Evolutionary conservation across 208 protist species (phyloP).

Genomic region (Trypanosoma lewisi): DNA sequence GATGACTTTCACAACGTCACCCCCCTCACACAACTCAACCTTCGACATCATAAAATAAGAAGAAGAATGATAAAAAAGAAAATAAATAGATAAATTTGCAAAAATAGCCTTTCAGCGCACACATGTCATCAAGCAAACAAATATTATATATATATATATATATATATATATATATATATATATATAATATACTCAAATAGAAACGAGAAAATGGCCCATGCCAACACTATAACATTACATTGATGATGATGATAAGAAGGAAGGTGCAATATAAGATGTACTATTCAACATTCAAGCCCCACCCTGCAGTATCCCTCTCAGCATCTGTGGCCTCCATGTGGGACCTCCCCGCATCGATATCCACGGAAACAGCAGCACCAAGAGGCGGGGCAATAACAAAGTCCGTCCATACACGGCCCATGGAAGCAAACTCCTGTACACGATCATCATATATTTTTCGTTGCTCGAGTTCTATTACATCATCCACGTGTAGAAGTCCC

Average conservation of each 20-base stretch:
- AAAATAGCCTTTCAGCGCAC: not conserved
- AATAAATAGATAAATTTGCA: not conserved
- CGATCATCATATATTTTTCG: conserved; percentile 66
- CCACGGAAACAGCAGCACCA: conserved; percentile 7
- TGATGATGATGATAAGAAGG: conserved; percentile 2
- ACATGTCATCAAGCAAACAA: not conserved
- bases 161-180: not conserved
- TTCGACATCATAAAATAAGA: not conserved
- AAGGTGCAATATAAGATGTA: not conserved
- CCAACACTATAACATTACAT: not conserved
- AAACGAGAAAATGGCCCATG: conserved; percentile 4
- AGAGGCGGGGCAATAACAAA: conserved; percentile 33
- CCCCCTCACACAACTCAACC: too few relatives aligned
- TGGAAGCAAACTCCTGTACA: conserved; percentile 39
- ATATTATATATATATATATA: conserved; percentile 8
- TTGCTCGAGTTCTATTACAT: conserved; percentile 59
- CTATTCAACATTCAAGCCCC: conserved; percentile 28
- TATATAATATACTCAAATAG: too few relatives aligned
- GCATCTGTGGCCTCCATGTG: not conserved
- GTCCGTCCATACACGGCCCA: conserved; percentile 53
- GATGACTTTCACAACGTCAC: too few relatives aligned
- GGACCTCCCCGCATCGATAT: not conserved
- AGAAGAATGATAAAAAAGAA: conserved; percentile 6
- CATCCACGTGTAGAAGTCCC: conserved; percentile 57
- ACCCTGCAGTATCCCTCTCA: not conserved